Conservation (phyloP, 225 moss, liverwort and hornwort genomes). For the Antitrichia curtipendula region DNA sequence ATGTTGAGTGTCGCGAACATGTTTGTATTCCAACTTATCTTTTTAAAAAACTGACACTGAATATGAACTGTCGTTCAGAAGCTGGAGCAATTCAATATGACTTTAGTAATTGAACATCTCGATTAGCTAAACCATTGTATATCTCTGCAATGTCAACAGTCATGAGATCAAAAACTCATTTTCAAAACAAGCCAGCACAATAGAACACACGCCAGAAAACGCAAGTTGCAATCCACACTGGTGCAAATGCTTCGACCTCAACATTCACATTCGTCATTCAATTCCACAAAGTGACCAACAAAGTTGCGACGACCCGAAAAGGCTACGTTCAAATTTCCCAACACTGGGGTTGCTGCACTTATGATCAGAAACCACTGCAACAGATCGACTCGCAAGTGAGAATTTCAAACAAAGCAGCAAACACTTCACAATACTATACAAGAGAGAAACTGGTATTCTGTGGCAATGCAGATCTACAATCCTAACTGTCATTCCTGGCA, state of each 20-base stretch:
- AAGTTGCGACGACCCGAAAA: background rate
- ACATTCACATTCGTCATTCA: background rate
- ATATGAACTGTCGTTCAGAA: no score
- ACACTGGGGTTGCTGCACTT: background rate
- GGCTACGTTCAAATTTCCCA: background rate
- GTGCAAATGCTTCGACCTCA: background rate
- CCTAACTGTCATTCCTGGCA: background rate
- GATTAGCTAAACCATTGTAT: no score
- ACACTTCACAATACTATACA: background rate
- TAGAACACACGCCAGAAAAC: no score
- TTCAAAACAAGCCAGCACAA: no score
- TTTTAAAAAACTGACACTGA: no score
- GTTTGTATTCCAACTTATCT: no score
- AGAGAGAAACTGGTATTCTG: background rate
- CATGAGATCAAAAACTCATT: no score
- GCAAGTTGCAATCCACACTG: no score
- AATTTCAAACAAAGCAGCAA: background rate
- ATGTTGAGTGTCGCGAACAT: no score
- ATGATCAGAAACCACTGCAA: background rate
- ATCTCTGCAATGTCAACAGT: no score
- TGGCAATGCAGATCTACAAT: background rate
- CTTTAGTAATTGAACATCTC: no score
- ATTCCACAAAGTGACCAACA: background rate
- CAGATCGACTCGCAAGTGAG: background rate
- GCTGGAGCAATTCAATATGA: no score